A percentile compares a stretch with the other conserved stretches of the same genome.
Evolutionary conservation across 176 grass and related monocot species (phyloP).

Genomic region (Pharus latifolius): DNA sequence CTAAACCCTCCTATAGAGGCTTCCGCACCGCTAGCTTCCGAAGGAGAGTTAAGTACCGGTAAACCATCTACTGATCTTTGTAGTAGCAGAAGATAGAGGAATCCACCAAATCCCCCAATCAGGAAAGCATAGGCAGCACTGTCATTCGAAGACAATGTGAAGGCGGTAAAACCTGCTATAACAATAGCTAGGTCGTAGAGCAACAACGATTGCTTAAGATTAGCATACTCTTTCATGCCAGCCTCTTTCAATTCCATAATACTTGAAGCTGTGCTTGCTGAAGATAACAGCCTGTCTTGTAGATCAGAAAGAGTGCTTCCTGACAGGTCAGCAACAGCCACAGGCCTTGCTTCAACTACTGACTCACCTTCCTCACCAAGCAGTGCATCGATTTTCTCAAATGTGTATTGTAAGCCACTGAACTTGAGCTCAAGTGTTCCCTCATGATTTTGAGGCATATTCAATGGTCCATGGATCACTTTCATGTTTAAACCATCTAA

Average conservation of each 20-base stretch:
- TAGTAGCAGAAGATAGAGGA: slow-evolving; percentile 69
- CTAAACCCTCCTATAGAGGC: slow-evolving; percentile 20
- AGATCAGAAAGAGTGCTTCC: slow-evolving; percentile 35
- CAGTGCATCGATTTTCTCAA: slow-evolving; percentile 32
- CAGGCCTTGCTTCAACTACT: slow-evolving; percentile 52
- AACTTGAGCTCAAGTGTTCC: slow-evolving; percentile 25
- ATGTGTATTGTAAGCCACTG: slow-evolving; percentile 50
- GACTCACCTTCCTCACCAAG: slow-evolving; percentile 67
- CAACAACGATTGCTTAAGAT: slow-evolving; percentile 82
- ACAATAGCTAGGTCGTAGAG: slow-evolving; percentile 62
- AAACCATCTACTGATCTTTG: slow-evolving; percentile 77
- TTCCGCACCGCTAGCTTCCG: slow-evolving; percentile 9
- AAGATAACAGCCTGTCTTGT: slow-evolving; percentile 24
- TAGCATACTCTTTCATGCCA: slow-evolving; percentile 59
- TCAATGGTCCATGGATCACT: slow-evolving; percentile 43
- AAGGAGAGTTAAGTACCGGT: slow-evolving; percentile 19
- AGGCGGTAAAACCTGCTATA: slow-evolving; percentile 50
- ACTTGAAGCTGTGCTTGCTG: neutral
- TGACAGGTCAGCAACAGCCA: slow-evolving; percentile 32
- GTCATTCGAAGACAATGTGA: slow-evolving; percentile 47
- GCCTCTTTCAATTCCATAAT: slow-evolving; percentile 40
- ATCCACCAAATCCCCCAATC: slow-evolving; percentile 67
- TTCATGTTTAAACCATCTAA: slow-evolving; percentile 61
- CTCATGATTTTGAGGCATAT: slow-evolving; percentile 12
- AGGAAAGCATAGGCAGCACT: slow-evolving; percentile 55